Percentiles rank a stretch among this genome's conserved stretches.
phyloP scores from a whole-genome alignment of 768 basidiomycete species.

The Xanthoconium stramineum region DNA sequence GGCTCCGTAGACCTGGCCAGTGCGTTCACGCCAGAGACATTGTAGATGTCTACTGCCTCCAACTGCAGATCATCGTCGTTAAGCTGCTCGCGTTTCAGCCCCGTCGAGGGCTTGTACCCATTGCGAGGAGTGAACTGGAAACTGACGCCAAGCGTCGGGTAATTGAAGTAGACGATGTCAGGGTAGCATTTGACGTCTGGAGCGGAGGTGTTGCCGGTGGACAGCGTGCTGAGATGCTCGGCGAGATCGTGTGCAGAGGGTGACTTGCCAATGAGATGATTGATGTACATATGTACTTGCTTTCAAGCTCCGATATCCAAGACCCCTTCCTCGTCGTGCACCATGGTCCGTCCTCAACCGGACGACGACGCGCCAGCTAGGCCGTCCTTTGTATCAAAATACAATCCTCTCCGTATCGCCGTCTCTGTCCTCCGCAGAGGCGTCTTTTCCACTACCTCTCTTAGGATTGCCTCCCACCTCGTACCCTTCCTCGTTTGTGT shows the following conservation, averaged over 20 bases:
- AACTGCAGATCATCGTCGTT: slow-evolving; percentile 50
- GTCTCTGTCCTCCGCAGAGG: neutral
- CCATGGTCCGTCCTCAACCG: slow-evolving; percentile 20
- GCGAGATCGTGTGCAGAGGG: slow-evolving; percentile 47
- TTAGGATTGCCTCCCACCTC: slow-evolving; percentile 51
- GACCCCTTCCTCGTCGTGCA: slow-evolving; percentile 9
- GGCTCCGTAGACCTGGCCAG: slow-evolving; percentile 45
- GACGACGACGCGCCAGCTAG: slow-evolving; percentile 6
- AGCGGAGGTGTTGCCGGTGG: slow-evolving; percentile 17
- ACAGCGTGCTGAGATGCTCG: slow-evolving; percentile 41
- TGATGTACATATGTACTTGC: slow-evolving; percentile 12
- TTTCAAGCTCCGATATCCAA: slow-evolving; percentile 23
- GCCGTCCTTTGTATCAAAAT: neutral
- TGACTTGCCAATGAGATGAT: slow-evolving; percentile 47
- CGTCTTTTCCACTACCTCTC: slow-evolving; percentile 13
- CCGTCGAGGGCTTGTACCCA: slow-evolving; percentile 57
- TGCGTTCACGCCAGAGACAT: slow-evolving; percentile 41
- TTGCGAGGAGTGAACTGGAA: slow-evolving; percentile 67
- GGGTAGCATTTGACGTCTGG: slow-evolving; percentile 78
- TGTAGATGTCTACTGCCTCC: slow-evolving; percentile 84
- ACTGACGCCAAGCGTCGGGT: slow-evolving; percentile 74
- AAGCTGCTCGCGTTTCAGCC: slow-evolving; percentile 45
- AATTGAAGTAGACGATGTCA: slow-evolving; percentile 87
- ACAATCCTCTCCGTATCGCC: neutral
- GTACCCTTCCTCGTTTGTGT: slow-evolving; percentile 64